Base-by-base conservation (phyloP, 2,329 filamentous ascomycete genomes). In the Trichoderma cornu-damae region DNA sequence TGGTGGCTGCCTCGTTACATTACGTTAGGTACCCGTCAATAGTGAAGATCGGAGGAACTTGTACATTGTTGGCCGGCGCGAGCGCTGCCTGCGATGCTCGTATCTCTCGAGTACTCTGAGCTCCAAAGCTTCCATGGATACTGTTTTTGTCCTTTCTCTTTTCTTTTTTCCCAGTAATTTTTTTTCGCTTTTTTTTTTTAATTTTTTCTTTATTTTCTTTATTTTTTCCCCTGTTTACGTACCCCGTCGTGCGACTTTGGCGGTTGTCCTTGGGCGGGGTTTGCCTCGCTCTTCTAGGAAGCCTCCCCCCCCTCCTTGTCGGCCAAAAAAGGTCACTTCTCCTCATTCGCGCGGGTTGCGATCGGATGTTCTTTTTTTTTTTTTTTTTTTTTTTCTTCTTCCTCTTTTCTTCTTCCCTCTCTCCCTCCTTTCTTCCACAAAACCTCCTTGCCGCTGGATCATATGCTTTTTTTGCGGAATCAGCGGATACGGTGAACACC, bases 1-100 rank as follows among this genome's bases (percentile, higher is more conserved):
- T 50, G 57, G 30, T 34, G 51, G 42, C 28, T 14, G 35, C 6
- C 22, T 47, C n/a, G 0, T 47, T 49, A 49, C 34, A 37, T 58
- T 43, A 58, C 56, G 56, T 58, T 48, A 58, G 47, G 44, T 47
- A 40, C 49, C 53, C 44, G 44, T 42, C 34, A 44, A 48, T n/a
- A 4, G n/a, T 22, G n/a, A 14, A 34, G 42, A 56, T 56, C 43
- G 43, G 12, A 16, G 34, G 8, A 30, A 37, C n/a, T n/a, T n/a
- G 53, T 57, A 57, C 53, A 38, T 57, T 6, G 5, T 3, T 18
- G 0, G 37, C 44, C 26, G 44, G 44, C 18, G 37, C 5, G 16
- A n/a, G 16, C 4, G 9, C 14, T 14, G 44, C 44, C 28, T 42
- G 28, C 22, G 37, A 40, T 3, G 34, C 26, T 42, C 44, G 53